Base-by-base conservation (phyloP, 768 basidiomycete species). In the Phaeotremella fagi region DNA sequence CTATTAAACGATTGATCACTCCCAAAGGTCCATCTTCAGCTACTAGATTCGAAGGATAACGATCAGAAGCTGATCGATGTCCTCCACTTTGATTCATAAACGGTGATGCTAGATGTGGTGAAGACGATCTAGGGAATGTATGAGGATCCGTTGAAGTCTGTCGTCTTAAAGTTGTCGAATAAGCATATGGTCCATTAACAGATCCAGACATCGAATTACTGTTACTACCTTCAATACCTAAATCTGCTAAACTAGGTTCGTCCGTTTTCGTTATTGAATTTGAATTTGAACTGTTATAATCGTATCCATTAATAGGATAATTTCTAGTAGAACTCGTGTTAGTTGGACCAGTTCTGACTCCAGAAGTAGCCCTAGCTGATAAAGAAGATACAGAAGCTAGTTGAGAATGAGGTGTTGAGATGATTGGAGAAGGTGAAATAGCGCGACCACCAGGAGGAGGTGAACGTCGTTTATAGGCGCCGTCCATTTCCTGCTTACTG, bases 121-220 rank as follows among this genome's bases (percentile, higher is more conserved):
- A 33, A n/a, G 15, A 11, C 16, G 50, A 51, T 11, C 24, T 6
- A 12, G 54, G 51, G 33, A 58, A 54, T 12, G 52, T 45, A 6
- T 29, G 16, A 4, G 48, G 56, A 14, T 59, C 52, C 12, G 50
- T 15, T 14, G 48, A 54, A 22, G 54, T 45, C 22, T 70, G 68
- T 29, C 68, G 47, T 24, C 68, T 37, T 3, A 70, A 37, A 6
- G 68, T 70, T 1, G 68, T 70, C 11, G 63, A 64, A 52, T 70
- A 70, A n/a, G 68, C 68, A 38, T 64, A 70, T 4, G 48, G 49
- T 3, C 61, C 66, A 22, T 36, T 38, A 24, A 25, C 29, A 20
- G 46, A 27, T 28, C 16, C 48, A 12, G 43, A 25, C 15, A n/a
- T 31, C 9, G 29, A 0, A n/a, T 22, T 29, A 7, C 4, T 7